phyloP scores from a whole-genome alignment of 2,329 filamentous ascomycete genomes.

The Anthostomella pinea region DNA sequence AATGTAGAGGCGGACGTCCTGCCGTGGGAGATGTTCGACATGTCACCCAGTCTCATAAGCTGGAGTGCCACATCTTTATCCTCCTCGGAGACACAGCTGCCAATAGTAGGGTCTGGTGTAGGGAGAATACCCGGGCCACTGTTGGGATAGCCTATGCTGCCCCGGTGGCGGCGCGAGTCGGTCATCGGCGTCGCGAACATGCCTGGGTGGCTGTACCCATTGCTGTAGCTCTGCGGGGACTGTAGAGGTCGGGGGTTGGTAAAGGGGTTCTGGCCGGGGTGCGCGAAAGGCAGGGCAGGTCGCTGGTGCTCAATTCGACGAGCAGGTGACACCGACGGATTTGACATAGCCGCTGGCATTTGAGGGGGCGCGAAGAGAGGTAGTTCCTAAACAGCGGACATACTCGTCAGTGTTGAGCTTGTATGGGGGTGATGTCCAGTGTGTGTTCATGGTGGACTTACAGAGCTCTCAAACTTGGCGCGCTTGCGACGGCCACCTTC shows the following conservation, averaged over 20 bases:
- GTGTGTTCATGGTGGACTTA: conserved; percentile 55
- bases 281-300: conserved; percentile 71
- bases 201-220: conserved; percentile 50
- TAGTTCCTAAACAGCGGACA: conserved; percentile 65
- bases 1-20: conserved; percentile 90
- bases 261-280: conserved; percentile 76
- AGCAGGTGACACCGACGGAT: conserved; percentile 92
- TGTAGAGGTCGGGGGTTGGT: conserved; percentile 73
- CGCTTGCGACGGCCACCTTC: conserved; percentile 94
- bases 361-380: conserved; percentile 92
- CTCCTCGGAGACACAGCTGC: conserved; percentile 95
- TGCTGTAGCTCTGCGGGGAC: conserved; percentile 74
- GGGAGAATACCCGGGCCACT: conserved; percentile 66
- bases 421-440: no score
- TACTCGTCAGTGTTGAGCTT: conserved; percentile 34
- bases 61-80: conserved; percentile 91
- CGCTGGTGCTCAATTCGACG: conserved; percentile 73
- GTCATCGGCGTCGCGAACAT: conserved; percentile 62
- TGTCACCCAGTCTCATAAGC: conserved; percentile 91
- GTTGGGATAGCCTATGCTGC: conserved; percentile 54
- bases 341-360: conserved; percentile 91
- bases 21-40: conserved; percentile 88
- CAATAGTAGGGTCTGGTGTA: conserved; percentile 95
- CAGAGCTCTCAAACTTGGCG: conserved; percentile 94
- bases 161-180: conserved; percentile 64